Conservation (phyloP, 2,329 filamentous ascomycete species). For the Lasiodiplodia citricola region DNA sequence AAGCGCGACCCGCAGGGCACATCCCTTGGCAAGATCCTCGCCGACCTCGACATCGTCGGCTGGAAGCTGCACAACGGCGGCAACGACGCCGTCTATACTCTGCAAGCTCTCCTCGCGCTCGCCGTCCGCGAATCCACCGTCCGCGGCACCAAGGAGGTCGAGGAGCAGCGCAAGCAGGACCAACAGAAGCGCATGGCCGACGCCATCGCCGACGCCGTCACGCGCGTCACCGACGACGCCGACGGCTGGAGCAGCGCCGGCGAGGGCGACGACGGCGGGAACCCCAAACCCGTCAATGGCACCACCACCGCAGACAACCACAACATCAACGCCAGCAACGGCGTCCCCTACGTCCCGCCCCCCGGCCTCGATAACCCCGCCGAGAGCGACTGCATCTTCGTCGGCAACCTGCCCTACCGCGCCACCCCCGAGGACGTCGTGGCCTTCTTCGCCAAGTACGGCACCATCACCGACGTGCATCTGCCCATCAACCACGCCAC, state of each 20-base stretch:
- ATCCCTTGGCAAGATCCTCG: constrained; percentile 66
- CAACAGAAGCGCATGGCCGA: constrained; percentile 34
- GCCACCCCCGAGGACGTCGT: constrained; percentile 5
- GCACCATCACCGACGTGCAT: constrained; percentile 1
- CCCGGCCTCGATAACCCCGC: not conserved
- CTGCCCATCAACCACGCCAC: constrained; percentile 11
- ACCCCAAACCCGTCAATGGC: not conserved
- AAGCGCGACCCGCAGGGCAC: constrained; percentile 59
- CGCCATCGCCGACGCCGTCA: constrained; percentile 37
- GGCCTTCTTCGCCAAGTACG: constrained; percentile 15
- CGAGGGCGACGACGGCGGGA: constrained; percentile 41
- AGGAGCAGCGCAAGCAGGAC: constrained; percentile 34
- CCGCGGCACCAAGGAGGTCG: constrained; percentile 37
- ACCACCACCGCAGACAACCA: too few species aligned
- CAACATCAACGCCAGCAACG: not conserved
- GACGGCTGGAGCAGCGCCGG: constrained; percentile 46
- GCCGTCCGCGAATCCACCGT: constrained; percentile 52
- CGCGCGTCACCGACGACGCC: constrained; percentile 47
- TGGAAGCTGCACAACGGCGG: constrained; percentile 82
- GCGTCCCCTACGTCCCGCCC: not conserved
- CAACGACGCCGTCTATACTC: constrained; percentile 82
- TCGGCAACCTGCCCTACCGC: constrained; percentile 18
- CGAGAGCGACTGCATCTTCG: constrained; percentile 14
- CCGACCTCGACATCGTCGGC: constrained; percentile 65
- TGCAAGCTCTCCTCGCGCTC: constrained; percentile 74